A percentile compares a stretch with the other conserved stretches of the same genome.
These are phyloP conservation scores for button mushroom (Agaricus bisporus) DNA, from an alignment of 768 basidiomycete genomes.

Conservation along the genomic window DNA sequence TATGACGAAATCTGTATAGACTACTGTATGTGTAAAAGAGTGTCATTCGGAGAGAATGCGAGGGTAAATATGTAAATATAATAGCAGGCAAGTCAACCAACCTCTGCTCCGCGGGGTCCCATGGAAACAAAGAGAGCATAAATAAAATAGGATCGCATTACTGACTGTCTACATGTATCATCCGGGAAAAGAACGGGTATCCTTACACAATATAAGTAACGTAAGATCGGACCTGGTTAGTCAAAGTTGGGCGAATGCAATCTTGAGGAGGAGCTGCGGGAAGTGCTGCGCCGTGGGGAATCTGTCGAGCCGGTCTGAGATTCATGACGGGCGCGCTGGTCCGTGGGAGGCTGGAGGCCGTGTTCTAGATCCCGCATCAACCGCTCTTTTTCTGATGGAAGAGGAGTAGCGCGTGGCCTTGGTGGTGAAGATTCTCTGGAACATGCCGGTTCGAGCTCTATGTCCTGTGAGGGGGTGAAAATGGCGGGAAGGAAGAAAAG, in stretches of 20 bases:
- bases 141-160: background rate
- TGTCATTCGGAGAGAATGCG: constrained; percentile 1
- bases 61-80: constrained; percentile 14
- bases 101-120: background rate
- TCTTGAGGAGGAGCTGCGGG: constrained; percentile 1
- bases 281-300: constrained; percentile 2
- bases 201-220: constrained; percentile 2
- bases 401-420: background rate
- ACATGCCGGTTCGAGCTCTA: constrained; percentile 33
- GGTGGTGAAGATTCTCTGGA: background rate
- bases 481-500: constrained; percentile 82
- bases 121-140: background rate
- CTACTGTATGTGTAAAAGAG: background rate
- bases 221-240: background rate
- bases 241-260: background rate
- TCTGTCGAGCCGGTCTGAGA: constrained; percentile 1
- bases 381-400: constrained; percentile 42
- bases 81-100: background rate
- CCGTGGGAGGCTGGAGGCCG: background rate
- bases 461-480: constrained; percentile 48
- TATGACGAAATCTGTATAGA: constrained; percentile 27
- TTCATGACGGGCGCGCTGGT: background rate
- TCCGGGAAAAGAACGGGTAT: constrained; percentile 6
- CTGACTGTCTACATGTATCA: background rate
- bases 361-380: constrained; percentile 24